A percentile compares a stretch with the other conserved stretches of the same genome.
These are phyloP conservation scores for Mucor circinelloides DNA, from an alignment of 371 early-diverging fungal species.

Conservation along the genomic window DNA sequence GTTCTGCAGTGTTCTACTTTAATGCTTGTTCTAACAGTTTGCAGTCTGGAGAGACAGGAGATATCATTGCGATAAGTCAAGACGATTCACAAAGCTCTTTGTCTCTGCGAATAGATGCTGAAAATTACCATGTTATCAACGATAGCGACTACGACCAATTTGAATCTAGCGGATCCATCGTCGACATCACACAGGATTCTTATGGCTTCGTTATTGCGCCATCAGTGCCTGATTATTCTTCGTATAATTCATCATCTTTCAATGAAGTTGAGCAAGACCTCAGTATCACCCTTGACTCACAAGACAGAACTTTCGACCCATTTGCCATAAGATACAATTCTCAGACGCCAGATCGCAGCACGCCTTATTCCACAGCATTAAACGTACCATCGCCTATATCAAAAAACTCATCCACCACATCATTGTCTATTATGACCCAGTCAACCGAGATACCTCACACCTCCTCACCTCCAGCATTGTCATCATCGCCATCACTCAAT, in stretches of 20 bases:
- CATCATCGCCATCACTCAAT: no score
- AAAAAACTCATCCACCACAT: background rate
- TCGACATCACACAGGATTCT: background rate
- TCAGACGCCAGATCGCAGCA: background rate
- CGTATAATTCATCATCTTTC: background rate
- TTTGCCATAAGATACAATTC: background rate
- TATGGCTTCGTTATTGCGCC: background rate
- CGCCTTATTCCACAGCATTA: background rate
- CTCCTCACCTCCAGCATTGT: background rate
- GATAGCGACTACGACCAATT: background rate
- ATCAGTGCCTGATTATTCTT: background rate
- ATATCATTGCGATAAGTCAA: background rate
- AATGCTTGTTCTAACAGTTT: background rate
- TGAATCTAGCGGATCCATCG: background rate
- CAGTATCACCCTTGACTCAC: background rate
- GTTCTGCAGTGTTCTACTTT: background rate
- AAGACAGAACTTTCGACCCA: background rate
- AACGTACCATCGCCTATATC: background rate
- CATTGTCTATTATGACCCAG: background rate
- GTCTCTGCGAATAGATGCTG: background rate
- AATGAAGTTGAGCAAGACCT: background rate
- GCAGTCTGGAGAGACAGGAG: background rate
- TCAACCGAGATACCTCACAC: background rate
- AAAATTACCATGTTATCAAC: background rate
- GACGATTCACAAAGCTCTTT: background rate